phyloP scores from a whole-genome alignment of 306 rosid species.

The Fagus crenata region DNA sequence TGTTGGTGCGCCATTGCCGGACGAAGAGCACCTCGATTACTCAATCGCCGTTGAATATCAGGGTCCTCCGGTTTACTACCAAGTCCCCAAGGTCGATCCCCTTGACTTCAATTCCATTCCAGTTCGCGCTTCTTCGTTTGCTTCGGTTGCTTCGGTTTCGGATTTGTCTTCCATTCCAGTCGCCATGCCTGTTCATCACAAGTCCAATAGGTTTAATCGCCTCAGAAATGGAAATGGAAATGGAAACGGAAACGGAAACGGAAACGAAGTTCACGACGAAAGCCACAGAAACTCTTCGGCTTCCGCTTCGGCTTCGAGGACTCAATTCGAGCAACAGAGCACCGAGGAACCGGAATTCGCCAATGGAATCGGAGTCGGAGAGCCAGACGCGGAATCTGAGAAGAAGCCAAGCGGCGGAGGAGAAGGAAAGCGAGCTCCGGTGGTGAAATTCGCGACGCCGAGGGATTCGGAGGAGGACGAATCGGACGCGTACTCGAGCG shows the following conservation, averaged over 20 bases:
- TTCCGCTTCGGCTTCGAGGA: conserved; percentile 42
- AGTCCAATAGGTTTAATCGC: conserved; percentile 44
- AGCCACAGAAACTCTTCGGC: conserved; percentile 58
- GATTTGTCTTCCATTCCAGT: conserved; percentile 53
- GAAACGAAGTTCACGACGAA: conserved; percentile 27
- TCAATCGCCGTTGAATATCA: conserved; percentile 76
- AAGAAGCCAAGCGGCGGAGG: conserved; percentile 18
- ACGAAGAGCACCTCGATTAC: conserved; percentile 79
- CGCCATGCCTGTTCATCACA: conserved; percentile 50
- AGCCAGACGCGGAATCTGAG: conserved; percentile 7
- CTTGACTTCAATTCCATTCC: conserved; percentile 42
- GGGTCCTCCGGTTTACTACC: conserved; percentile 71
- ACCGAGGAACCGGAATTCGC: conserved; percentile 39
- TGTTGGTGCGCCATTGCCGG: conserved; percentile 75
- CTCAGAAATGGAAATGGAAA: conserved; percentile 44
- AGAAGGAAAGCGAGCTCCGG: conserved; percentile 45
- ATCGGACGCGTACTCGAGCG: conserved; percentile 53
- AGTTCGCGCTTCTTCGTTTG: conserved; percentile 33
- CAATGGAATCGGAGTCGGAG: conserved; percentile 23
- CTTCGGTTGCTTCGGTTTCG: conserved; percentile 36
- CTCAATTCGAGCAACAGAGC: conserved; percentile 44
- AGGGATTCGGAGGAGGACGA: conserved; percentile 63
- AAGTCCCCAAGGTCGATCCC: conserved; percentile 74
- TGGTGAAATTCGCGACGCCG: conserved; percentile 63
- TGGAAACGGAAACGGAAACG: background rate